Base-by-base conservation (phyloP, 768 basidiomycete species). In the Termitomyces sp. region DNA sequence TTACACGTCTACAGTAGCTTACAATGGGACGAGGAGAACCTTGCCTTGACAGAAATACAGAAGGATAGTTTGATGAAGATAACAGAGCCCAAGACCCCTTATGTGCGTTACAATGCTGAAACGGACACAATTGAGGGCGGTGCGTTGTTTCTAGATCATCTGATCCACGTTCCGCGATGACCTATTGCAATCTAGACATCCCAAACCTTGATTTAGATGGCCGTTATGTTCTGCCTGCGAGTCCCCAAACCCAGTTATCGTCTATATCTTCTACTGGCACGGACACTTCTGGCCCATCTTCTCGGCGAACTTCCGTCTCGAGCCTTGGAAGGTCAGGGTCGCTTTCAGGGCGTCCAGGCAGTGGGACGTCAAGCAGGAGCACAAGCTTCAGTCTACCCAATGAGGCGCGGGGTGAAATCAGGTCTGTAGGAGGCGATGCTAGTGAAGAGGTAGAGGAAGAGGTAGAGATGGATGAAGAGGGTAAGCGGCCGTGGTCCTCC, bases 21-120 rank as follows among this genome's bases (percentile, higher is more conserved):
- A 67, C 91, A 92, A 68, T 98, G 95, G 95, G 95, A 98, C 68
- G 95, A 98, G 68, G 91, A 86, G 70, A 98, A 97, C 69, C 80
- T 98, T 37, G 91, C 92, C 27, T 72, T 91, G 67, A 97, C 95
- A 1, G 95, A 98, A 73, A 87, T 93, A 64, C 86, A 90, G 79
- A 96, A 96, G 73, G 94, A 96, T 68, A 95, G 92, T 63, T 77
- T 94, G 69, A 98, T 97, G 95, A 98, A 97, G 84, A 98, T 98
- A 68, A 94, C 92, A 2, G 95, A 98, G 68, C 95, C 95, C 55
- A 98, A 98, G 82, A 98, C 95, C 11, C 95, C 95, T 2, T 98
- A 91, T 73, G 95, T 98, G 55, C 80, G 93, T 64, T 95, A 94
- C 72, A 90, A 94, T 66, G 82, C 91, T 3, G 87, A 89, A 69